Evolutionary conservation across 2,329 filamentous ascomycete genomes (phyloP).

Genomic region (Curvularia lunata): DNA sequence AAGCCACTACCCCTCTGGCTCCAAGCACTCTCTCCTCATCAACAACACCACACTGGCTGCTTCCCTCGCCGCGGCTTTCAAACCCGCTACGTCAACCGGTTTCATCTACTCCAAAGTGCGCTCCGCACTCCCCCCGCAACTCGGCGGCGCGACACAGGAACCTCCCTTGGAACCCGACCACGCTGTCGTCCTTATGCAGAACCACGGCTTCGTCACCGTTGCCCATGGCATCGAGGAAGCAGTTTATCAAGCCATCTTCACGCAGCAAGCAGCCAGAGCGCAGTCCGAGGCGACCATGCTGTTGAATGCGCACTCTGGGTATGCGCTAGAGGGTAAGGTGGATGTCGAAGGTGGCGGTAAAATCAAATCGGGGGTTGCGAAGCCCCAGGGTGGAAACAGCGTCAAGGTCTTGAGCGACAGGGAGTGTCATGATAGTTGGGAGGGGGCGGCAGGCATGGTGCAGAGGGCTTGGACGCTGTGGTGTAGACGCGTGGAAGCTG

Average conservation of each 20-base stretch:
- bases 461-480: constrained; percentile 53
- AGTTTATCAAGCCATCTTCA: constrained; percentile 55
- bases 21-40: constrained; percentile 48
- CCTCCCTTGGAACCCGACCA: constrained; percentile 44
- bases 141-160: constrained; percentile 40
- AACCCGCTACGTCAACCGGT: constrained; percentile 46
- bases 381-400: constrained; percentile 51
- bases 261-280: constrained; percentile 48
- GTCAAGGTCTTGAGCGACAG: constrained; percentile 52
- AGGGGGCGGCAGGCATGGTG: constrained; percentile 43
- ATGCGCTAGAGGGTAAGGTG: constrained; percentile 50
- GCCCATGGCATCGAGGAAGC: constrained; percentile 53
- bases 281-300: constrained; percentile 50
- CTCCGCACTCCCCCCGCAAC: constrained; percentile 44
- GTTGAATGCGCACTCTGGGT: constrained; percentile 44
- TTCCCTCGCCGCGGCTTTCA: constrained; percentile 46
- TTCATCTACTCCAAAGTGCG: constrained; percentile 49
- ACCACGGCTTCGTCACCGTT: constrained; percentile 55
- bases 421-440: constrained; percentile 52
- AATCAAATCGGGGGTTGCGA: constrained; percentile 51
- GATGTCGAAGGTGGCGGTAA: constrained; percentile 49
- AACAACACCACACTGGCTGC: constrained; percentile 40
- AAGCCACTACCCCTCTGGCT: constrained; percentile 35
- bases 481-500: constrained; percentile 51
- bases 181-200: constrained; percentile 50